phyloP scores from a whole-genome alignment of 2,329 filamentous ascomycete species.

The Cordyceps fumosorosea region DNA sequence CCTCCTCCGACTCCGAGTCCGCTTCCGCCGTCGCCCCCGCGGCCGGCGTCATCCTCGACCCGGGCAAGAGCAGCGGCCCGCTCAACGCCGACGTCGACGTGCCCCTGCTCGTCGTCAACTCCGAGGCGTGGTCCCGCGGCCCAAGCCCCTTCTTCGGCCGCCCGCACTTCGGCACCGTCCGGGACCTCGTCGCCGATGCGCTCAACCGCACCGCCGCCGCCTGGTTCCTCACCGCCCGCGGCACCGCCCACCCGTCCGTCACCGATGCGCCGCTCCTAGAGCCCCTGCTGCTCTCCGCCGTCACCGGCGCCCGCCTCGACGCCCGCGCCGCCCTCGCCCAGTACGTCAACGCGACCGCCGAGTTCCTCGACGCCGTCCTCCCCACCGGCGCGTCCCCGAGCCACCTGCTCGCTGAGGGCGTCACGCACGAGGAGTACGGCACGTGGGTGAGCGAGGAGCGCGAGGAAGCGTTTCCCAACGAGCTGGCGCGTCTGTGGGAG shows the following conservation, averaged over 20 bases:
- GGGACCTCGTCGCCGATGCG: constrained; percentile 44
- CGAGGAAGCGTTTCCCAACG: constrained; percentile 24
- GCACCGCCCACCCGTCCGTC: constrained; percentile 55
- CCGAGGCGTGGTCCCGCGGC: constrained; percentile 56
- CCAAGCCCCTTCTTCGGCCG: constrained; percentile 50
- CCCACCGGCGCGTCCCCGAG: constrained; percentile 30
- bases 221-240: constrained; percentile 50
- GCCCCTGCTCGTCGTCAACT: constrained; percentile 56
- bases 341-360: constrained; percentile 52
- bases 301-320: constrained; percentile 54
- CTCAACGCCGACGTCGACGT: constrained; percentile 53
- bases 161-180: constrained; percentile 58
- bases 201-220: constrained; percentile 36
- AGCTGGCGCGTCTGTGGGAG: constrained; percentile 34
- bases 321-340: constrained; percentile 49
- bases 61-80: constrained; percentile 56
- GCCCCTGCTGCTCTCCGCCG: constrained; percentile 52
- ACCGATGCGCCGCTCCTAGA: constrained; percentile 62
- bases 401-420: constrained; percentile 44
- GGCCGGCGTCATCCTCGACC: constrained; percentile 58
- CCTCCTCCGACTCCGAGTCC: too few species aligned
- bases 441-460: constrained; percentile 34
- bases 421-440: constrained; percentile 35
- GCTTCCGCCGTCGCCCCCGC: constrained; percentile 24
- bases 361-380: constrained; percentile 48